Conservation (phyloP, 176 grass and related monocot species). For the Ananas comosus region DNA sequence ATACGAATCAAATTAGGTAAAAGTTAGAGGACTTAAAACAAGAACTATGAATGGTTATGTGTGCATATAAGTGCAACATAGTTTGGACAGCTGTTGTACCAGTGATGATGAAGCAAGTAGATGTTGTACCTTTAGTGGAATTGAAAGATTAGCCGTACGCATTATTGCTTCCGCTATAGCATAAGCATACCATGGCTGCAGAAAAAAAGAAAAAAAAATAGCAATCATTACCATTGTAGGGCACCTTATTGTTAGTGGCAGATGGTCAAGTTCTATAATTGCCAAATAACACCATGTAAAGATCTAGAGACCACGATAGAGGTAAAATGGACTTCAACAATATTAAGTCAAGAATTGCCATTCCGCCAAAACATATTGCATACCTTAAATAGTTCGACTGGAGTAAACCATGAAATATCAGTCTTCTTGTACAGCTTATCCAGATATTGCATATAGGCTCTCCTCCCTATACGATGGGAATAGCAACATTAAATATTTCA, state of each 20-base stretch:
- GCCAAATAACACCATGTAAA: too few species aligned
- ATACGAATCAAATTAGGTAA: background rate
- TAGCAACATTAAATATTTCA: background rate
- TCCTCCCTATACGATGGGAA: slow-evolving; percentile 45
- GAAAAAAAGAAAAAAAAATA: slow-evolving; percentile 2
- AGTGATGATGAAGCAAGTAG: background rate
- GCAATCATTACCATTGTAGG: slow-evolving; percentile 1
- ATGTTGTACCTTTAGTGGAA: slow-evolving; percentile 59
- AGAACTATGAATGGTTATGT: background rate
- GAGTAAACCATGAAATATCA: slow-evolving; percentile 95
- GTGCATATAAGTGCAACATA: background rate
- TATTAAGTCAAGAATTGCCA: background rate
- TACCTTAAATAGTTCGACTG: slow-evolving; percentile 93
- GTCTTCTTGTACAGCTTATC: slow-evolving; percentile 86
- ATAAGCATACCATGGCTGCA: slow-evolving; percentile 97
- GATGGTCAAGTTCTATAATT: background rate
- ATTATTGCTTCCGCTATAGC: slow-evolving; percentile 83
- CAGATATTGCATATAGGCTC: slow-evolving; percentile 64
- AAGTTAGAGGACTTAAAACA: background rate
- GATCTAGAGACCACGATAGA: too few species aligned
- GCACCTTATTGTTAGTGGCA: background rate
- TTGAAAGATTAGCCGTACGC: slow-evolving; percentile 81
- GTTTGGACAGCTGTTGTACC: background rate
- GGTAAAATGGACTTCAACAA: background rate
- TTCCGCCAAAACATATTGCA: background rate